Percentiles rank a stretch among this genome's conserved stretches.
Evolutionary conservation across 2,329 filamentous ascomycete species (phyloP).

Genomic region (Coniochaeta sp.): DNA sequence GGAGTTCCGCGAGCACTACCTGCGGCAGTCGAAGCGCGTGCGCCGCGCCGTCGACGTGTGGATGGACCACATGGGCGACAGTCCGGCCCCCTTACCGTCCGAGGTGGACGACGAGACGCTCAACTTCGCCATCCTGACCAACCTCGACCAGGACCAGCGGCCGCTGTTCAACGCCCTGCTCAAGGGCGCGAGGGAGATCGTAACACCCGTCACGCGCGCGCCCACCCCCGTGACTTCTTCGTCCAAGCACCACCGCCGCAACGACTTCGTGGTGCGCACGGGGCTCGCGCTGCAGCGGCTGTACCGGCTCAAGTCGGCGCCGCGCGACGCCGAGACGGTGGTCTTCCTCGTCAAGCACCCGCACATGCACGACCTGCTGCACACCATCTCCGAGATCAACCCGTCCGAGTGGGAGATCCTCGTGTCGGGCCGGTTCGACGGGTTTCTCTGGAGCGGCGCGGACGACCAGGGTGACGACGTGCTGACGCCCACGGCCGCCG

Average conservation of each 20-base stretch:
- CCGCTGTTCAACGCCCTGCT: slow-evolving; percentile 79
- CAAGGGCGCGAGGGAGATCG: slow-evolving; percentile 47
- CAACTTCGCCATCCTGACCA: slow-evolving; percentile 87
- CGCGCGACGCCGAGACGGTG: slow-evolving; percentile 78
- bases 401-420: slow-evolving; percentile 95
- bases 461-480: slow-evolving; percentile 43
- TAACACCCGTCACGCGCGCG: slow-evolving; percentile 51
- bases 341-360: slow-evolving; percentile 82
- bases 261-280: slow-evolving; percentile 67
- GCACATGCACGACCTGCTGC: slow-evolving; percentile 74
- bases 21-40: slow-evolving; percentile 87
- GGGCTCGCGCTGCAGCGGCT: slow-evolving; percentile 76
- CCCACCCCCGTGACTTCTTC: slow-evolving; percentile 65
- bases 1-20: slow-evolving; percentile 86
- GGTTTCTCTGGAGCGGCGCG: slow-evolving; percentile 89
- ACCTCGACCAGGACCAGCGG: slow-evolving; percentile 67
- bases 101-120: slow-evolving; percentile 93
- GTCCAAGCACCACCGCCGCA: slow-evolving; percentile 59
- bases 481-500: slow-evolving; percentile 23
- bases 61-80: slow-evolving; percentile 73
- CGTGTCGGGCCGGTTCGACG: slow-evolving; percentile 87
- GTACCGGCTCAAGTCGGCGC: slow-evolving; percentile 65
- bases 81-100: slow-evolving; percentile 66
- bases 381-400: slow-evolving; percentile 81
- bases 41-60: slow-evolving; percentile 86